Base-by-base conservation (phyloP, 495 filamentous ascomycete genomes). In the Bombardia bombarda region DNA sequence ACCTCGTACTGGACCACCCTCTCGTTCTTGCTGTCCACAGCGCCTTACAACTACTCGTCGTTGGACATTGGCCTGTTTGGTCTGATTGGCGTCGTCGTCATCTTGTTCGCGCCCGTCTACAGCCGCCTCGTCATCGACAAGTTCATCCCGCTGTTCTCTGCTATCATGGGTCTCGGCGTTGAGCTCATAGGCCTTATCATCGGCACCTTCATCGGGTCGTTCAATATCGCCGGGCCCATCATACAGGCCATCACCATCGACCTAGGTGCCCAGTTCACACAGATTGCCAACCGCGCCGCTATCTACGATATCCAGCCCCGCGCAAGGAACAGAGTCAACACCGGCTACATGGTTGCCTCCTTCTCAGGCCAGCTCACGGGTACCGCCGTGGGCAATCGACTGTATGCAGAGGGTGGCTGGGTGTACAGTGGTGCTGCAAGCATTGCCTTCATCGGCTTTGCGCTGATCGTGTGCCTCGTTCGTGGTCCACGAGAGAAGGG, bases 321-420 rank as follows among this genome's bases (percentile, higher is more conserved):
- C 47, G 82, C 79, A 2, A 61, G 83, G 18, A 92, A 89, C 57
- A 57, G 87, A 1, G 71, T 90, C 18, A 94, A 94, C 53, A 92
- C 87, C 2, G 81, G 78, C 3, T 94, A 85, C 52, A 90, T 90
- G 86, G 69, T 90, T 3, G 68, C 69, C 9, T 73, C 73, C 1
- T 92, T 90, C 56, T 75, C 72, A 33, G 86, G 86, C 0, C 86
- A 92, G 65, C 59, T 93, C 17, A 78, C 77, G 45, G 87, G 87
- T 0, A 90, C 86, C 1, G 69, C 80, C 3, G 81, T 78, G 7
- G 86, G 86, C 1, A 87, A 85, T 52, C 61, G 72, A 22, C 55
- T 89, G 3, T 90, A 85, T 60, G 79, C 82, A 7, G 46, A 68
- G 17, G 74, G 73, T 0, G 87, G 86, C 0, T 90, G 87, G 87